phyloP scores from a whole-genome alignment of 73 alveolate species.

The Durusdinium trenchii region DNA sequence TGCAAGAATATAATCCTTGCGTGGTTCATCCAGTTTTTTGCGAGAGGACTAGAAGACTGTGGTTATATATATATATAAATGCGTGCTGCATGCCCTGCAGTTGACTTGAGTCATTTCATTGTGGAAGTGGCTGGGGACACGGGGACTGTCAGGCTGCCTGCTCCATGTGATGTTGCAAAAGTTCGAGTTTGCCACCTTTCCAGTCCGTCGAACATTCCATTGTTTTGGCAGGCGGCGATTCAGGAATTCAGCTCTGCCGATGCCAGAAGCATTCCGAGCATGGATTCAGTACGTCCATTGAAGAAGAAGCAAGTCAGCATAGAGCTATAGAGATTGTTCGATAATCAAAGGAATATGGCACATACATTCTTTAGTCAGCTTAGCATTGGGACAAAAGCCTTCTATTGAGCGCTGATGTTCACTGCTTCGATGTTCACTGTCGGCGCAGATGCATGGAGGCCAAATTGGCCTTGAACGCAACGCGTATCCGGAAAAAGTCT shows the following conservation, averaged over 20 bases:
- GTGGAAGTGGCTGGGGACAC: not conserved
- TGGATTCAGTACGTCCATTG: not conserved
- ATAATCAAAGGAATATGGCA: not conserved
- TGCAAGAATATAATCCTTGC: not conserved
- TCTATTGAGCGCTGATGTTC: not conserved
- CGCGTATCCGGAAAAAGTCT: too few species aligned
- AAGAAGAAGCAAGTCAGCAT: not conserved
- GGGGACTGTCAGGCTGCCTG: not conserved
- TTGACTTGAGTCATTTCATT: not conserved
- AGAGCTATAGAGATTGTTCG: not conserved
- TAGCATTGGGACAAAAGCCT: too few species aligned
- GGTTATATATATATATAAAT: not conserved
- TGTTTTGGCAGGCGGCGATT: conserved; percentile 19
- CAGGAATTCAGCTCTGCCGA: conserved; percentile 38
- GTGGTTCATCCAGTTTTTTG: not conserved
- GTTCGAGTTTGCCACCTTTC: not conserved
- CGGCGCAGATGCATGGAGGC: not conserved
- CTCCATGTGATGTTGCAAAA: not conserved
- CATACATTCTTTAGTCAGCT: not conserved
- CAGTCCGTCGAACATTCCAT: not conserved
- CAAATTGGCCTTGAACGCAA: conserved; percentile 9
- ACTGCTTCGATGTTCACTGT: not conserved
- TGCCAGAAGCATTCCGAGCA: conserved; percentile 26
- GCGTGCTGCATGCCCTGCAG: not conserved
- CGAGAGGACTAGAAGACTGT: not conserved